Evolutionary conservation across 768 basidiomycete genomes (phyloP).

Genomic region (Ramaria rubella): DNA sequence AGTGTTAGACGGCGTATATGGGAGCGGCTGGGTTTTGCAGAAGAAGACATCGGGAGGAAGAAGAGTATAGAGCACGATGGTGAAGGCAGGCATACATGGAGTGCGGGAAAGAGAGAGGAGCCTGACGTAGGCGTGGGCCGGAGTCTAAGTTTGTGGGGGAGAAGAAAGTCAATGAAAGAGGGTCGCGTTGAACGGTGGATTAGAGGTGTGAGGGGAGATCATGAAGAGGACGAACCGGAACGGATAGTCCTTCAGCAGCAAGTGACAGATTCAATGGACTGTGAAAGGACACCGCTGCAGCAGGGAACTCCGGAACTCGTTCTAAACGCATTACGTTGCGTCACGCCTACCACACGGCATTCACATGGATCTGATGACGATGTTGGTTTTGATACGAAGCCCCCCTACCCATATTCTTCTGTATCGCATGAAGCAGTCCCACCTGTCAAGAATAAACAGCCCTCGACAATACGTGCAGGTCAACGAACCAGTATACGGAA

Average conservation of each 20-base stretch:
- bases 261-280: neutral
- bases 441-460: neutral
- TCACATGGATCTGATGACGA: neutral
- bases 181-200: neutral
- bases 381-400: neutral
- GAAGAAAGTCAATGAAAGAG: neutral
- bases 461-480: neutral
- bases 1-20: constrained; percentile 48
- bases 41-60: constrained; percentile 13
- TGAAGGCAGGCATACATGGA: neutral
- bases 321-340: neutral
- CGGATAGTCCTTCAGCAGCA: neutral
- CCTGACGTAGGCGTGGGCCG: neutral
- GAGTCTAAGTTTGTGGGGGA: neutral
- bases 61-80: neutral
- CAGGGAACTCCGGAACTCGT: neutral
- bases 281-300: neutral
- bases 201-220: neutral
- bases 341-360: neutral
- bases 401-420: neutral
- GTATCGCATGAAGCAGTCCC: neutral
- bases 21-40: constrained; percentile 27
- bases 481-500: neutral
- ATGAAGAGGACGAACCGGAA: neutral
- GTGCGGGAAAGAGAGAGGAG: neutral